A percentile compares a stretch with the other conserved stretches of the same genome.
These are phyloP conservation scores for Annona cherimola DNA, from an alignment of 164 flowering plant species.

Conservation along the genomic window DNA sequence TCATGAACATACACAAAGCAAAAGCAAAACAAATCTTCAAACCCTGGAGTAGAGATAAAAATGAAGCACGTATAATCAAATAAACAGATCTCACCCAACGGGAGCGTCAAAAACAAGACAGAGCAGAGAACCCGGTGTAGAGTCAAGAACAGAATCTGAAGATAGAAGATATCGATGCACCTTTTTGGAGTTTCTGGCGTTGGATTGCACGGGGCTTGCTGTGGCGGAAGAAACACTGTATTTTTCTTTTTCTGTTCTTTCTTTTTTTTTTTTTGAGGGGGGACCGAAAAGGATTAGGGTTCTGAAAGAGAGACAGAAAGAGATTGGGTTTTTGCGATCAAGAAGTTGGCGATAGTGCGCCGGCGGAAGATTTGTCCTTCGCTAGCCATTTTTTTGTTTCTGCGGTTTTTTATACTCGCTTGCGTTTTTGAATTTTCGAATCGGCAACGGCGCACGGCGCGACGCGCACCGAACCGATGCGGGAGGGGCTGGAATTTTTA, in stretches of 20 bases:
- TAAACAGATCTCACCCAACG: neutral
- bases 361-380: neutral
- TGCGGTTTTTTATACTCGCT: neutral
- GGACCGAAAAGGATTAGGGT: neutral
- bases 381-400: neutral
- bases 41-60: neutral
- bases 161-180: neutral
- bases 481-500: too few relatives aligned
- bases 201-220: neutral
- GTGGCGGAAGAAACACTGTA: neutral
- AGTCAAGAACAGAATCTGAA: neutral
- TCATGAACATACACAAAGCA: neutral
- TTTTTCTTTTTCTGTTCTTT: neutral
- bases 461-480: too few relatives aligned
- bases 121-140: neutral
- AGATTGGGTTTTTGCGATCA: neutral
- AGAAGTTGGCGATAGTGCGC: neutral
- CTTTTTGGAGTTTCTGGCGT: neutral
- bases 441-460: neutral
- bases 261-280: neutral
- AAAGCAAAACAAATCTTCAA: neutral
- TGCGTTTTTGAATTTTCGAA: conserved; percentile 5
- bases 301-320: neutral
- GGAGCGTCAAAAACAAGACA: neutral
- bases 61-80: neutral